Conservation (phyloP, 129 eudicot genomes). For the Escallonia herrerae region DNA sequence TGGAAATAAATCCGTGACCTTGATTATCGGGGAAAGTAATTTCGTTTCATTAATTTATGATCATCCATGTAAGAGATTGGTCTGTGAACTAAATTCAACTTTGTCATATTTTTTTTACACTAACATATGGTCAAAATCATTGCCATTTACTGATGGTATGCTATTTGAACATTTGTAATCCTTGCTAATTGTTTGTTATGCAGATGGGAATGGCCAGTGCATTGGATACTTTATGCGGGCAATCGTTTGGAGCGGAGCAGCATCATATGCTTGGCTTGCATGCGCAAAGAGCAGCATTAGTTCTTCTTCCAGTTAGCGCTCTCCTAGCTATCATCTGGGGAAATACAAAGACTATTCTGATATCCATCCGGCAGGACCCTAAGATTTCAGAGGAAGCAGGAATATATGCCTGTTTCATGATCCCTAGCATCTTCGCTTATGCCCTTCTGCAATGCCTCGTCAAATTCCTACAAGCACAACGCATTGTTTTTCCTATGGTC, state of each 20-base stretch:
- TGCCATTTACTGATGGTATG: too few species aligned
- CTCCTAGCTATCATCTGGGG: conserved; percentile 24
- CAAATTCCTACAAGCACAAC: conserved; percentile 71
- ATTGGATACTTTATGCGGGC: conserved; percentile 68
- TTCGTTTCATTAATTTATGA: too few species aligned
- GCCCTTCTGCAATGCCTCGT: conserved; percentile 41
- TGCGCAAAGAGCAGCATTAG: conserved; percentile 56
- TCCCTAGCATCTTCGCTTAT: conserved; percentile 64
- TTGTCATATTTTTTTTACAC: too few species aligned
- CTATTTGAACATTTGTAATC: too few species aligned
- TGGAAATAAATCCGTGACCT: too few species aligned
- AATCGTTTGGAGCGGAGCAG: conserved; percentile 73
- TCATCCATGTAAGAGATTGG: too few species aligned
- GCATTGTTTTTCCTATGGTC: conserved; percentile 67
- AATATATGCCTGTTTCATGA: conserved; percentile 39
- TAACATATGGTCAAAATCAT: too few species aligned
- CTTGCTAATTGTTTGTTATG: too few species aligned
- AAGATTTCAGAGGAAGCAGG: conserved; percentile 47
- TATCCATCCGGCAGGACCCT: conserved; percentile 41
- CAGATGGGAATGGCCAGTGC: conserved; percentile 67
- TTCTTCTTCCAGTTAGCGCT: conserved; percentile 36
- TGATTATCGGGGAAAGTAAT: too few species aligned
- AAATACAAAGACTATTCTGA: conserved; percentile 26
- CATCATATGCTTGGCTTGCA: conserved; percentile 56
- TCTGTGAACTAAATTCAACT: too few species aligned